Percentiles rank a stretch among this genome's conserved stretches.
These are phyloP conservation scores for Bonia amplexicaulis DNA, from an alignment of 176 grass and related monocot species.

Conservation along the genomic window DNA sequence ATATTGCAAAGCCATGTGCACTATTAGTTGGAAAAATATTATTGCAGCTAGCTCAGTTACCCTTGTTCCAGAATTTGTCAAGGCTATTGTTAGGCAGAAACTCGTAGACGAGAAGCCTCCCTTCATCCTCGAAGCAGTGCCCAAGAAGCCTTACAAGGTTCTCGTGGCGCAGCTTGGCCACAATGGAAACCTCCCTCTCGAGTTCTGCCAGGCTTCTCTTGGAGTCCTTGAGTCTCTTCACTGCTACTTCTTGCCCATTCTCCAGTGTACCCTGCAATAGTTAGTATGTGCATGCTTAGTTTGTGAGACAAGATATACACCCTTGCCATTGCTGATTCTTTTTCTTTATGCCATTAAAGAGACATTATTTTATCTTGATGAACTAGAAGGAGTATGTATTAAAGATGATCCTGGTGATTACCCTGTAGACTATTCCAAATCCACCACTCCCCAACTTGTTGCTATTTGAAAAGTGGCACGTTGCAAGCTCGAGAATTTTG, in stretches of 20 bases:
- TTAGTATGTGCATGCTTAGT: not conserved
- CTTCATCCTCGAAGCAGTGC: not conserved
- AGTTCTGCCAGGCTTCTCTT: not conserved
- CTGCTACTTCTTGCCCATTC: constrained; percentile 6
- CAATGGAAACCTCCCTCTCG: constrained; percentile 8
- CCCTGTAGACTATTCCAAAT: constrained; percentile 10
- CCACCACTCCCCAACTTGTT: constrained; percentile 17
- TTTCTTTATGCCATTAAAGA: not conserved
- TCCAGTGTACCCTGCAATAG: not conserved
- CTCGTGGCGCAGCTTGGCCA: not conserved
- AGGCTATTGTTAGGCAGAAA: not conserved
- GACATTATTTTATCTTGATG: not conserved
- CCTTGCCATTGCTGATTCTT: not conserved
- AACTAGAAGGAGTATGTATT: too few species aligned
- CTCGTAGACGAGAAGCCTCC: not conserved
- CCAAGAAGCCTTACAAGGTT: not conserved
- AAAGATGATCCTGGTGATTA: not conserved
- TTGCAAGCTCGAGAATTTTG: not conserved
- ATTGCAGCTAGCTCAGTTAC: not conserved
- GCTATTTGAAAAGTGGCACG: not conserved
- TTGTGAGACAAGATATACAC: too few species aligned
- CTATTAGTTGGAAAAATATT: not conserved
- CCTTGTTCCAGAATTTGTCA: not conserved
- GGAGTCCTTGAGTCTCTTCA: constrained; percentile 2
- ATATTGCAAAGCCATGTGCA: not conserved